These are phyloP conservation scores for Trichomonascaceae sp. DNA, from an alignment of 1,139 yeast species.

Conservation along the genomic window DNA sequence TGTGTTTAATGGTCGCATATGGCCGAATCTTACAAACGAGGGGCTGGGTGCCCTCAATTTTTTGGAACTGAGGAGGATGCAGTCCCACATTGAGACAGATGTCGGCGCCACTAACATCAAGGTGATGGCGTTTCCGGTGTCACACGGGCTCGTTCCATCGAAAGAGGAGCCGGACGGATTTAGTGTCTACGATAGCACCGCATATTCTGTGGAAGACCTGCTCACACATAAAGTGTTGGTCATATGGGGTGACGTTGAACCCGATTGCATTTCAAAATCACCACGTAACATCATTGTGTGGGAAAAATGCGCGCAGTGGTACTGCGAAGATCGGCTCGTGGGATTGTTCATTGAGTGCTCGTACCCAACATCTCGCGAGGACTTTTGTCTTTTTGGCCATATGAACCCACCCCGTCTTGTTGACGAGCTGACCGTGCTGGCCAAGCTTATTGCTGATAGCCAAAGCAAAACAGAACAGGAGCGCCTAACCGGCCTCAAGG, in stretches of 20 bases:
- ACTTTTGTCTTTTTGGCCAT: constrained; percentile 56
- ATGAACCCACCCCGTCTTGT: constrained; percentile 54
- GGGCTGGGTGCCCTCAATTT: constrained; percentile 10
- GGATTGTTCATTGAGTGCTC: constrained; percentile 73
- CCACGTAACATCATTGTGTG: constrained; percentile 41
- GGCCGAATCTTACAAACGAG: constrained; percentile 59
- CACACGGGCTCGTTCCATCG: constrained; percentile 14
- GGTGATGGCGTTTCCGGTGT: constrained; percentile 12
- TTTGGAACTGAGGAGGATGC: constrained; percentile 11
- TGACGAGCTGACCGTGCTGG: constrained; percentile 38
- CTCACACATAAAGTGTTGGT: constrained; percentile 30
- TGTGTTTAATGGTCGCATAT: constrained; percentile 59
- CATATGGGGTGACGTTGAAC: constrained; percentile 73
- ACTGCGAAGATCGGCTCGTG: constrained; percentile 29
- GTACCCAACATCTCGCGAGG: constrained; percentile 35
- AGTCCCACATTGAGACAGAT: constrained; percentile 4
- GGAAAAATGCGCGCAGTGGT: constrained; percentile 38
- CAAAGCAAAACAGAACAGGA: no score
- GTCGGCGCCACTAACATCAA: constrained; percentile 10
- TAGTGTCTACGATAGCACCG: constrained; percentile 32
- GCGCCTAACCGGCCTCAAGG: constrained; percentile 37
- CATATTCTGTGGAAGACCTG: constrained; percentile 37
- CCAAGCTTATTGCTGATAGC: constrained; percentile 10
- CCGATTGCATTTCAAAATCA: constrained; percentile 38
- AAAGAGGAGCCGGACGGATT: background rate